Conservation (phyloP, 2,329 filamentous ascomycete genomes). For the Ophiobolus disseminans region DNA sequence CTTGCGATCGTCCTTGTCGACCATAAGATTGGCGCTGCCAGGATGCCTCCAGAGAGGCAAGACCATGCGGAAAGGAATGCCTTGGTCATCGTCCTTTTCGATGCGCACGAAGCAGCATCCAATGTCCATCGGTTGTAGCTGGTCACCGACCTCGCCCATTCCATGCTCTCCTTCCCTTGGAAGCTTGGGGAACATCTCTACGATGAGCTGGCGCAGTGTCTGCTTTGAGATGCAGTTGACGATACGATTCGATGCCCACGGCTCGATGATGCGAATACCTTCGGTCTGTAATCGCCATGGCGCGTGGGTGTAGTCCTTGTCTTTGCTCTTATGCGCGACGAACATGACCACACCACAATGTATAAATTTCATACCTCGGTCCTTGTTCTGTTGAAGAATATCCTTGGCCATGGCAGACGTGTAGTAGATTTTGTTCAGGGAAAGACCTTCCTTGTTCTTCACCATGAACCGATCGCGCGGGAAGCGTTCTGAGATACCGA, state of each 20-base stretch:
- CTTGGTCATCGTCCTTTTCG: conserved; percentile 73
- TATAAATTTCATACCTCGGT: conserved; percentile 90
- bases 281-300: conserved; percentile 96
- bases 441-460: conserved; percentile 85
- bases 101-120: conserved; percentile 91
- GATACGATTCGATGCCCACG: conserved; percentile 84
- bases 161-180: conserved; percentile 74
- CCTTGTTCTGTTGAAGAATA: conserved; percentile 86
- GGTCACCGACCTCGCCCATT: conserved; percentile 86
- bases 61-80: conserved; percentile 78
- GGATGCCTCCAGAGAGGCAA: conserved; percentile 94
- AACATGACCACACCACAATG: conserved; percentile 99
- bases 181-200: conserved; percentile 97
- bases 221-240: conserved; percentile 77
- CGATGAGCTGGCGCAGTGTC: conserved; percentile 81
- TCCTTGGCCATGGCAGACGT: conserved; percentile 83
- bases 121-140: conserved; percentile 78
- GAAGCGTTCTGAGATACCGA: conserved; percentile 82
- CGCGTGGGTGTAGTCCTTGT: conserved; percentile 91
- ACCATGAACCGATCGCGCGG: conserved; percentile 94
- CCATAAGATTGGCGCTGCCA: conserved; percentile 92
- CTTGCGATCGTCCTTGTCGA: conserved; percentile 92
- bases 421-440: conserved; percentile 96
- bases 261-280: conserved; percentile 87
- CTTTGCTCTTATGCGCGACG: conserved; percentile 71